Conservation (phyloP, 306 rosid species). For the Fragaria iinumae region DNA sequence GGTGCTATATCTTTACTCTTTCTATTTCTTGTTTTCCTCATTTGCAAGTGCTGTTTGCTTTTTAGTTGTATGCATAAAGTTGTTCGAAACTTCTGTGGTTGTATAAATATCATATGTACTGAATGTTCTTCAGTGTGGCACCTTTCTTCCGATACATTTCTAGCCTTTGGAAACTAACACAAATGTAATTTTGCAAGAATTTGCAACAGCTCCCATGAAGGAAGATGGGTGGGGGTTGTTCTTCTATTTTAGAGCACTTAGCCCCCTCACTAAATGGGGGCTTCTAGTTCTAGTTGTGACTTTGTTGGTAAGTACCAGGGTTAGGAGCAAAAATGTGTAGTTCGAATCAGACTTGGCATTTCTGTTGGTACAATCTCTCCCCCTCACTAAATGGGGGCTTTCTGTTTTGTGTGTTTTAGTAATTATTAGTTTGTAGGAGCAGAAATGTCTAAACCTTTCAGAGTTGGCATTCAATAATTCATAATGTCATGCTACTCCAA, state of each 20-base stretch:
- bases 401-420: neutral
- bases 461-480: neutral
- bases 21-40: neutral
- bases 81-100: neutral
- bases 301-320: neutral
- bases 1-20: slow-evolving; percentile 42
- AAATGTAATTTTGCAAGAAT: neutral
- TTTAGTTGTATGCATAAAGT: neutral
- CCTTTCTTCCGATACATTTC: neutral
- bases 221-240: neutral
- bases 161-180: neutral
- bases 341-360: neutral
- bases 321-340: neutral
- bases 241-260: neutral
- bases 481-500: neutral
- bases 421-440: neutral
- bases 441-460: neutral
- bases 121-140: neutral
- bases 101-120: neutral
- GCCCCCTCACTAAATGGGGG: neutral
- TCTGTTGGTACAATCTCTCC: neutral
- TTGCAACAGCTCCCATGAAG: neutral
- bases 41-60: slow-evolving; percentile 7
- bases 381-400: neutral
- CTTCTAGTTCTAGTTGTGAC: neutral